Evolutionary conservation across 1,284 basidiomycete species (phyloP), one percentile per base, ranked within the genome.

Genomic region (Phellopilus nigrolimitatus): DNA sequence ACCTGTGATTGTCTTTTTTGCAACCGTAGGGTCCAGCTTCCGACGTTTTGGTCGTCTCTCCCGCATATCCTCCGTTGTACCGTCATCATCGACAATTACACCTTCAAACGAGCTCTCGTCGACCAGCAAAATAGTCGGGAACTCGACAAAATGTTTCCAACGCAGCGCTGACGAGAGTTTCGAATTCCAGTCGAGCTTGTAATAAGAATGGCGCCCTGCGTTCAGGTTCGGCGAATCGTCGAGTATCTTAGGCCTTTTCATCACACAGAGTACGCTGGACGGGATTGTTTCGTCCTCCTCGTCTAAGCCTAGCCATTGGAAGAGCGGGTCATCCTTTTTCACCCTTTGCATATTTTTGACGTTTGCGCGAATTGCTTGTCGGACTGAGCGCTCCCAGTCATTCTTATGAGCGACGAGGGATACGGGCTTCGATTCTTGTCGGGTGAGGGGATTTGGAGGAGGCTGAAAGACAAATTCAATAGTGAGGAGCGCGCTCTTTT

Each of bases 41-140:
- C 74, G 70, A 53, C 78, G 69, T 63, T 86, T 86, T 44, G 62
- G 60, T 46, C 55, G 58, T 46, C 68, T 68, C 55, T 73, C 67
- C 6, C 71, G 38, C 37, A 33, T 66, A 30, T 56, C 60, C 10
- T 66, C 58, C 41, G 79, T 63, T 12, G 69, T 59, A 2, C 77
- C 80, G 42, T 70, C 61, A 43, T 71, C 68, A 55, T 84, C 77
- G 8, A 87, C 69, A 30, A 87, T 60, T 8, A 68, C 70, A 4
- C 78, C 79, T 4, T 66, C 66, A 68, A 90, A 91, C 13, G 69
- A 67, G 7, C 64, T 69, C 43, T 79, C 75, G 44, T 83, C 76
- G 70, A 79, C 84, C 3, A 94, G 67, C 45, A 89, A 80, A 37
- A 95, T 79, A 0, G 80, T 82, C 3, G 91, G 91, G 60, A 80